Evolutionary conservation across 2,329 filamentous ascomycete genomes (phyloP), one percentile per base, ranked within the genome.

Genomic region (Mycosphaerelloides madeirae): DNA sequence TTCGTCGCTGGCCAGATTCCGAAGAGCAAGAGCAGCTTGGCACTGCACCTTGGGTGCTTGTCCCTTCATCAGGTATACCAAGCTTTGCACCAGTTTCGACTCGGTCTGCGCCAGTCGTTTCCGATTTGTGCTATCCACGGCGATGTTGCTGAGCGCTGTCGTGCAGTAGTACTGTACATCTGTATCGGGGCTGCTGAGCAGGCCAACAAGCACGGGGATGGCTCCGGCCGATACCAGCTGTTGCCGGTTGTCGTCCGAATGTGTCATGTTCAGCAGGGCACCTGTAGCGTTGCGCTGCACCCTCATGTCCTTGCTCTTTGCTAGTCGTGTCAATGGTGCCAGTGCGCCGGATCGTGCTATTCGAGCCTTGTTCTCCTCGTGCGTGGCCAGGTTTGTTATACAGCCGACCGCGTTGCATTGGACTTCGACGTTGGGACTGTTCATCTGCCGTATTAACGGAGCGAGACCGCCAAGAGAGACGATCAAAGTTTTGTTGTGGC

Each of bases 151-250:
- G 46, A 98, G 79, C 11, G 93, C 93, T 3, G 93, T 98, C 14
- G 93, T 98, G 73, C 93, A 98, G 71, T 98, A 98, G 70, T 98
- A 98, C 71, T 98, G 93, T 25, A 98, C 93, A 64, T 98, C 93
- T 55, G 96, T 90, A 62, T 98, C 93, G 46, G 84, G 74, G 19
- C 93, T 97, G 7, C 87, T 89, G 35, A 98, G 82, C 18, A 98
- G 81, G 63, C 96, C 89, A 31, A 98, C 93, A 19, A 98, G 81
- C 7, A 98, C 91, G 4, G 93, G 93, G 54, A 98, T 96, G n/a
- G 93, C 93, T 52, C 91, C 91, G 35, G 93, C 93, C 56, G 94
- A 94, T 55, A 98, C 93, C 20, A 98, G 84, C 67, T 98, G 90
- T 68, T 97, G 89, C 57, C 93, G 83, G 68, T 98, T 98, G 68